A percentile compares a stretch with the other conserved stretches of the same genome.
phyloP scores from a whole-genome alignment of 306 rosid species.

The Acmispon strigosus region DNA sequence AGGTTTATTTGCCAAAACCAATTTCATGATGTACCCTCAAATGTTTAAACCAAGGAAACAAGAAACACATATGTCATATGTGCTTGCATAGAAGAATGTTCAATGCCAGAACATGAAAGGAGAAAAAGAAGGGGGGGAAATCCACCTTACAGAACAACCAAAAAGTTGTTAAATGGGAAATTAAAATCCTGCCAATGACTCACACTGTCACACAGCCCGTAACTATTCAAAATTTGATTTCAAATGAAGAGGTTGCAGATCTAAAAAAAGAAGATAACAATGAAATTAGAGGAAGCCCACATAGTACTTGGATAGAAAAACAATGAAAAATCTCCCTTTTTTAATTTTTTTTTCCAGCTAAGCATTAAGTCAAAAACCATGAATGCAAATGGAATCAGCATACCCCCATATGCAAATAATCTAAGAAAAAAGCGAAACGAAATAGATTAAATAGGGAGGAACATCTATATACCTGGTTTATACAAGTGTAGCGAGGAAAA shows the following conservation, averaged over 20 bases:
- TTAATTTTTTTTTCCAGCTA: not conserved
- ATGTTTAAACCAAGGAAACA: slow-evolving; percentile 4
- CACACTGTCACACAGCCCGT: not conserved
- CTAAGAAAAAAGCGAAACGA: not conserved
- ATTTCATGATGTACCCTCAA: not conserved
- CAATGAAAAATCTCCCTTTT: not conserved
- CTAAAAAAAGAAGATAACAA: slow-evolving; percentile 1
- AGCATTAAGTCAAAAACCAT: not conserved
- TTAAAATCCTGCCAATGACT: not conserved
- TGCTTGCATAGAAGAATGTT: not conserved
- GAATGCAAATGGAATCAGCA: slow-evolving; percentile 1
- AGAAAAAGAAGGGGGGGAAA: not conserved
- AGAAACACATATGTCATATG: too few species aligned
- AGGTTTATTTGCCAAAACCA: not conserved
- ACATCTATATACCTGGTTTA: not conserved
- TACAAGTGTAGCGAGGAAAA: slow-evolving; percentile 22
- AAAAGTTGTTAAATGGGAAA: not conserved
- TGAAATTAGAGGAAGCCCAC: not conserved
- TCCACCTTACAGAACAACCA: not conserved
- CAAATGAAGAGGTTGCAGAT: slow-evolving; percentile 19
- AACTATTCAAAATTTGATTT: not conserved
- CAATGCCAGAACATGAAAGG: not conserved
- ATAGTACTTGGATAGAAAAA: not conserved
- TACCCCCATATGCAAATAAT: slow-evolving; percentile 3
- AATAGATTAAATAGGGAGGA: not conserved